A percentile compares a stretch with the other conserved stretches of the same genome.
Evolutionary conservation across 1,284 basidiomycete genomes (phyloP).

Genomic region (Tremellales sp.): DNA sequence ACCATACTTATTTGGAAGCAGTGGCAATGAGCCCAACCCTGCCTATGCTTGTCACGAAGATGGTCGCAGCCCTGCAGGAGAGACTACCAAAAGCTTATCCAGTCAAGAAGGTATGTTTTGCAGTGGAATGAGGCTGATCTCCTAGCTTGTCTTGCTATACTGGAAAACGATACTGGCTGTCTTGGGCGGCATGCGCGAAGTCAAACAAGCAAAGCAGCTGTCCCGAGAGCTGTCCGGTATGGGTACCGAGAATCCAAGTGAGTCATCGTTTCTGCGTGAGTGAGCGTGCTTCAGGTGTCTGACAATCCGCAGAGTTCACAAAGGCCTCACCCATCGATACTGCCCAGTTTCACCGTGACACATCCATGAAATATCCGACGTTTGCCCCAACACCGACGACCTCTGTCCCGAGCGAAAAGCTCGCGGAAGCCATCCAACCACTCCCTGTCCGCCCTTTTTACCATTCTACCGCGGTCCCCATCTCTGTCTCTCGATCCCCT

Average conservation of each 20-base stretch:
- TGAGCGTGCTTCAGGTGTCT: neutral
- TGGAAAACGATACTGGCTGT: constrained; percentile 95
- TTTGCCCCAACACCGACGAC: constrained; percentile 61
- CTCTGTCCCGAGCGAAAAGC: constrained; percentile 54
- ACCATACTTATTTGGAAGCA: constrained; percentile 43
- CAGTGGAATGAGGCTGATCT: constrained; percentile 1
- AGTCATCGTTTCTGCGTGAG: too few relatives aligned
- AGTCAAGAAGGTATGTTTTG: constrained; percentile 78
- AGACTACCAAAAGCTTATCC: constrained; percentile 94
- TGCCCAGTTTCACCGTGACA: constrained; percentile 79
- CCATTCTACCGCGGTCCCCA: constrained; percentile 52
- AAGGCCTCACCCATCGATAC: constrained; percentile 87
- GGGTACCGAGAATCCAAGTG: constrained; percentile 59
- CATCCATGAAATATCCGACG: constrained; percentile 88
- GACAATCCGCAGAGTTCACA: constrained; percentile 55
- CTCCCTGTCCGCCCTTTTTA: constrained; percentile 90
- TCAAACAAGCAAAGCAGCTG: constrained; percentile 75
- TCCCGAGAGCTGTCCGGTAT: constrained; percentile 77
- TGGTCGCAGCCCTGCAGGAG: constrained; percentile 85
- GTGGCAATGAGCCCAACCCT: constrained; percentile 94
- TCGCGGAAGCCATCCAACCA: constrained; percentile 87
- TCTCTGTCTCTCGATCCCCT: constrained; percentile 23
- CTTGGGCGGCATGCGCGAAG: constrained; percentile 86
- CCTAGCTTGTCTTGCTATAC: constrained; percentile 83
- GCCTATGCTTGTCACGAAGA: constrained; percentile 85